Evolutionary conservation across 352 stramenopile species (phyloP).

Genomic region (Phytophthora macrochlamydospora): DNA sequence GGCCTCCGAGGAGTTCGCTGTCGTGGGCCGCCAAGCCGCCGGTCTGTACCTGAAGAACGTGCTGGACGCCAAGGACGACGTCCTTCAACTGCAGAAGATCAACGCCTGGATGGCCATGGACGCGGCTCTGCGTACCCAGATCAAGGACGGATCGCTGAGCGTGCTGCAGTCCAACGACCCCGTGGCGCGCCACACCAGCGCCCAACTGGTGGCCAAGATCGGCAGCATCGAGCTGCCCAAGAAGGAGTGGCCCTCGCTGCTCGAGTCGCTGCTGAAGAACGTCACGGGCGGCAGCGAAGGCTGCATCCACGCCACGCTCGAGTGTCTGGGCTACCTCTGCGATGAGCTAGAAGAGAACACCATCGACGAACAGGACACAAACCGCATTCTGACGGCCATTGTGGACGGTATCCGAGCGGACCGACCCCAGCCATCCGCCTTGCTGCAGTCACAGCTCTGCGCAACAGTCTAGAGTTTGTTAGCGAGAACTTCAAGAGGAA

Average conservation of each 20-base stretch:
- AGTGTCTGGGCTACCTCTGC: constrained; percentile 86
- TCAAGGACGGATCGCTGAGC: constrained; percentile 75
- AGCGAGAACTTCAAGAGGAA: constrained; percentile 96
- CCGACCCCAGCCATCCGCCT: constrained; percentile 89
- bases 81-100: constrained; percentile 81
- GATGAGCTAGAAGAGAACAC: constrained; percentile 79
- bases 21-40: constrained; percentile 75
- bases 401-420: constrained; percentile 95
- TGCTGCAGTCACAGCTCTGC: constrained; percentile 91
- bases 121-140: constrained; percentile 64
- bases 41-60: constrained; percentile 90
- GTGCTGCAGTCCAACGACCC: constrained; percentile 70
- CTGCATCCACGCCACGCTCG: constrained; percentile 91
- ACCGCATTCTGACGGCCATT: constrained; percentile 97
- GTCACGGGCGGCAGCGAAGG: constrained; percentile 85
- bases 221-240: constrained; percentile 93
- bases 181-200: constrained; percentile 83
- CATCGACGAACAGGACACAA: constrained; percentile 88
- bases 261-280: constrained; percentile 93
- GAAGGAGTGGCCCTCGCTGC: constrained; percentile 94
- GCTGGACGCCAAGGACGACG: constrained; percentile 85
- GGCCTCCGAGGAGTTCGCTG: constrained; percentile 76
- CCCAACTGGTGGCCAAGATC: constrained; percentile 94
- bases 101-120: constrained; percentile 82
- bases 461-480: constrained; percentile 96